Evolutionary conservation across 176 grass and related monocot genomes (phyloP), one percentile per base, ranked within the genome.

Genomic region (Carex cristatella): DNA sequence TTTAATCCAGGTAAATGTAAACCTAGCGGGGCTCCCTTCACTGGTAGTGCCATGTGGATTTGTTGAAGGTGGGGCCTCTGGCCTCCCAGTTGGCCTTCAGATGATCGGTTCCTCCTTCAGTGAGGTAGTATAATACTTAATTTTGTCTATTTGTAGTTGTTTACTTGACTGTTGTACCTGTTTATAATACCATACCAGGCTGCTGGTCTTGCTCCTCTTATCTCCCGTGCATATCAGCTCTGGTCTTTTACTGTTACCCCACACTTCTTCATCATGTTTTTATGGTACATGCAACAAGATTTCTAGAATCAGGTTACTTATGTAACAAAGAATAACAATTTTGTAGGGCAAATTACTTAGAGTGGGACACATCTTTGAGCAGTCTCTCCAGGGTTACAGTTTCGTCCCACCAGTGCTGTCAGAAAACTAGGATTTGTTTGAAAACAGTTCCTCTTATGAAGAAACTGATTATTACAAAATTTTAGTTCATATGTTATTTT

Each of bases 31-130:
- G 16, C 86, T 98, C 46, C 95, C 95, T 87, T 93, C 91, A 42
- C 65, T 98, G 83, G 93, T 98, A 6, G 90, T 94, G 65, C 95
- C 93, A 35, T 98, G 95, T 86, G 95, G 95, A 83, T 90, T 94
- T 83, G 92, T 95, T 72, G 87, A 90, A 81, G 93, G 91, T 79
- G 93, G 95, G 70, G 31, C 85, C 64, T 88, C 83, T 3, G 89
- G 91, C 27, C 93, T 98, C n/a, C 93, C 93, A 54, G 92, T 95
- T 72, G 95, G 91, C 23, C 86, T 98, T 88, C 93, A 98, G 88
- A 93, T 98, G 93, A 95, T 98, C 4, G 86, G 93, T 58, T 80
- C 89, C 16, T 80, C 88, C 32, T 98, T 98, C 70, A 83, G 69
- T 31, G 95, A 95, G 95, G 95, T 98, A 90, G 74, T 27, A 68